Base-by-base conservation (phyloP, 495 filamentous ascomycete genomes). In the Neurospora sp. region DNA sequence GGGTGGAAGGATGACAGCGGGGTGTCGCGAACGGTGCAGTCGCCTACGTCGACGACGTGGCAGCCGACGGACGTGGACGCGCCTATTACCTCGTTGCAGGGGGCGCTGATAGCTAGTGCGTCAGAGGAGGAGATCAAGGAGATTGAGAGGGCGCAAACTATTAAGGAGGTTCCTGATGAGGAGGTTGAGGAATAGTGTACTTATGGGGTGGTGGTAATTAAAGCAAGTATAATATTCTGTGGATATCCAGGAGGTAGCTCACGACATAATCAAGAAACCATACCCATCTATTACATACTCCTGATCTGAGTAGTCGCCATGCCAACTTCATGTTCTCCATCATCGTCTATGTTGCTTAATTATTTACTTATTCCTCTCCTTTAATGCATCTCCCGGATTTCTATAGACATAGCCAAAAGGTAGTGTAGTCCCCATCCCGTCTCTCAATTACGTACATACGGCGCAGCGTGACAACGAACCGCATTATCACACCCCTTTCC, bases 31-130 rank as follows among this genome's bases (percentile, higher is more conserved):
- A 76, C 80, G 17, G 65, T 86, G 70, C 85, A 87, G 75, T 83
- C 79, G 70, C 84, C 85, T 39, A 85, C 78, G 37, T 79, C 80
- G 68, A 82, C 80, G 9, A 80, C 78, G 8, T 86, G 84, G 85
- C 81, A 82, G 74, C 80, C 82, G n/a, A 79, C 75, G 12, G 83
- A 82, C 61, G 75, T 81, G 17, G 75, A 81, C 27, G 70, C 75
- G 40, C 80, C 81, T 22, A 75, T 81, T 35, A 78, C 80, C 31
- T 76, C 73, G 22, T 71, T 81, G 69, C 71, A 75, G 79, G 75
- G 83, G 76, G 72, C 78, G 7, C 14, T 69, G 1, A 70, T 84
- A 38, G 72, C 74, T 44, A 68, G 17, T 3, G 82, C 78, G 8
- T 74, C 79, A 22, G 40, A 75, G 3, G 81, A 81, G 70, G 81